Percentiles rank a stretch among this genome's conserved stretches.
phyloP scores from a whole-genome alignment of 257 asterid genomes.

The Lycium barbarum region DNA sequence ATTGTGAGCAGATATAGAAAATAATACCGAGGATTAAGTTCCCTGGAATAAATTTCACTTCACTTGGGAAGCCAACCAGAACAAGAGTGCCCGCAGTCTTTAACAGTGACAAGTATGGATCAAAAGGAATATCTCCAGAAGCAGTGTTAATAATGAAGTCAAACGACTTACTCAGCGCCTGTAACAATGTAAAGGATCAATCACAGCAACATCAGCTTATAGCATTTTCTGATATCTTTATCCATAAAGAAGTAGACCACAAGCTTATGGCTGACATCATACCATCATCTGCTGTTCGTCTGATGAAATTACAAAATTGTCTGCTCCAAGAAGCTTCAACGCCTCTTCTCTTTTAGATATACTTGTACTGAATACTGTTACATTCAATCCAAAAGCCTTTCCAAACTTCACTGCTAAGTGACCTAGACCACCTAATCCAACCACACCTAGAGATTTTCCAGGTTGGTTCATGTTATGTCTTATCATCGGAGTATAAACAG shows the following conservation, averaged over 20 bases:
- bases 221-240: neutral
- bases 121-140: conserved; percentile 70
- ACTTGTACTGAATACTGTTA: conserved; percentile 89
- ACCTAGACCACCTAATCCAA: conserved; percentile 96
- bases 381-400: conserved; percentile 90
- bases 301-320: conserved; percentile 74
- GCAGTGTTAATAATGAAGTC: conserved; percentile 87
- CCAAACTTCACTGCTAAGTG: conserved; percentile 97
- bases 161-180: conserved; percentile 66
- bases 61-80: conserved; percentile 79
- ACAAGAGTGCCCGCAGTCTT: conserved; percentile 79
- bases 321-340: conserved; percentile 74
- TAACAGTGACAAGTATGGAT: conserved; percentile 65
- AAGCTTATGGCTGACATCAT: conserved; percentile 18
- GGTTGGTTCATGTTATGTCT: conserved; percentile 84
- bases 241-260: neutral
- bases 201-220: neutral
- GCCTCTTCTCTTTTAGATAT: conserved; percentile 80
- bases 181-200: conserved; percentile 37
- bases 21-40: conserved; percentile 58
- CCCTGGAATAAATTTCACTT: conserved; percentile 68
- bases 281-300: conserved; percentile 80
- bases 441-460: conserved; percentile 85
- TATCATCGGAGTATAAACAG: conserved; percentile 88
- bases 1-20: neutral